Evolutionary conservation across 352 stramenopile genomes (phyloP), one percentile per base, ranked within the genome.

Genomic region (Globisporangium lucens): DNA sequence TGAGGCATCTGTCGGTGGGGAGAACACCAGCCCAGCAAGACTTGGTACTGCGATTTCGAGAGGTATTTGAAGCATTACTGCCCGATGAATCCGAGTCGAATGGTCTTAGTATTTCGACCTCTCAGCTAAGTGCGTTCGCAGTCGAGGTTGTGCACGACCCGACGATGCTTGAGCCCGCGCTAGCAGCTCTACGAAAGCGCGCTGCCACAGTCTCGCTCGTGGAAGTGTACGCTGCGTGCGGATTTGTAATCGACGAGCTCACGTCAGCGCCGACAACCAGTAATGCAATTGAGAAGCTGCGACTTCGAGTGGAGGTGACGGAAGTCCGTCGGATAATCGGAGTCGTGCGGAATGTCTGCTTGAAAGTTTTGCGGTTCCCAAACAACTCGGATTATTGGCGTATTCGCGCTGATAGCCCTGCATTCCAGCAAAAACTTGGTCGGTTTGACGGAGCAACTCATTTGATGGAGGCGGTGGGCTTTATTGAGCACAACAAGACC

Each of bases 341-440:
- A 0, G 56, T 90, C 1, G 63, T 88, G 2, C 67, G 79, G 3
- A 90, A 75, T 47, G 69, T 92, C 7, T 90, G 82, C 46, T 63
- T 90, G 1, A 90, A 92, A 67, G 75, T 92, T 3, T 63, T 92
- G 33, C 77, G 82, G 4, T 92, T 88, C 56, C 84, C 84, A 2
- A 83, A 92, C 58, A 89, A 92, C 33, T 71, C 80, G 2, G 82
- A 89, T 35, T 92, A 92, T 60, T 92, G 84, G 84, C 68, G 84
- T 5, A 68, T 92, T 41, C 84, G 84, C 33, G 73, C 72, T 0
- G 79, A 90, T 56, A 89, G 68, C 12, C 13, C 66, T 5, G 80
- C 75, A 4, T 92, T 92, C 46, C 72, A 90, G 17, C 73, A 78
- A 30, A 90, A 92, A 59, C 66, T 92, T 13, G 82, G 82, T 7